phyloP scores from a whole-genome alignment of 2,329 filamentous ascomycete genomes.

The Alternaria triticina region DNA sequence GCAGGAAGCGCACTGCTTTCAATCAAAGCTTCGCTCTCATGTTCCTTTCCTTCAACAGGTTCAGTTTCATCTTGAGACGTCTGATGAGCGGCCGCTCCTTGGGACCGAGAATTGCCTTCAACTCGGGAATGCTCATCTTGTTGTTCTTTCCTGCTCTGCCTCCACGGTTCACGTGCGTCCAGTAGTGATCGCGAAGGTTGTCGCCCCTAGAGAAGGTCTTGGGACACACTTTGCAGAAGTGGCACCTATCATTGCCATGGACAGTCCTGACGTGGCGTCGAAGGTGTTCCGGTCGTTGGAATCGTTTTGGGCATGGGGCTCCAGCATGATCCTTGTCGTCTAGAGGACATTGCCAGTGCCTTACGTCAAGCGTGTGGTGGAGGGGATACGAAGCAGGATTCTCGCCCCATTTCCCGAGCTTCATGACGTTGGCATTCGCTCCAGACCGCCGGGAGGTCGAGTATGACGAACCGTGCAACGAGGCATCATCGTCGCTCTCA shows the following conservation, averaged over 20 bases:
- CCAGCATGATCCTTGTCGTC: neutral
- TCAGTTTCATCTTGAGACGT: conserved; percentile 18
- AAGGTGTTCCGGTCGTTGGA: conserved; percentile 29
- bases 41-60: neutral
- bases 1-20: neutral
- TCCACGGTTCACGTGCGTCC: conserved; percentile 29
- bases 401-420: conserved; percentile 19
- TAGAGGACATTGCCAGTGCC: conserved; percentile 16
- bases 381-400: neutral
- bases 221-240: conserved; percentile 22
- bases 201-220: conserved; percentile 28
- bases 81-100: conserved; percentile 21
- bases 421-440: conserved; percentile 8
- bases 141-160: conserved; percentile 25
- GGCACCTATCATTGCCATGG: conserved; percentile 7
- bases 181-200: conserved; percentile 34
- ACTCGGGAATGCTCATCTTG: conserved; percentile 20
- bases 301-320: conserved; percentile 13
- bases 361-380: conserved; percentile 1
- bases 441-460: neutral
- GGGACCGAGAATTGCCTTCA: conserved; percentile 25
- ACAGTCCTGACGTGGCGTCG: conserved; percentile 31
- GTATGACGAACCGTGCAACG: neutral
- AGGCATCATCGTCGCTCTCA: neutral
- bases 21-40: neutral